These are phyloP conservation scores for Lichtheimia ramosa DNA, from an alignment of 371 early-diverging fungal genomes.

Conservation along the genomic window DNA sequence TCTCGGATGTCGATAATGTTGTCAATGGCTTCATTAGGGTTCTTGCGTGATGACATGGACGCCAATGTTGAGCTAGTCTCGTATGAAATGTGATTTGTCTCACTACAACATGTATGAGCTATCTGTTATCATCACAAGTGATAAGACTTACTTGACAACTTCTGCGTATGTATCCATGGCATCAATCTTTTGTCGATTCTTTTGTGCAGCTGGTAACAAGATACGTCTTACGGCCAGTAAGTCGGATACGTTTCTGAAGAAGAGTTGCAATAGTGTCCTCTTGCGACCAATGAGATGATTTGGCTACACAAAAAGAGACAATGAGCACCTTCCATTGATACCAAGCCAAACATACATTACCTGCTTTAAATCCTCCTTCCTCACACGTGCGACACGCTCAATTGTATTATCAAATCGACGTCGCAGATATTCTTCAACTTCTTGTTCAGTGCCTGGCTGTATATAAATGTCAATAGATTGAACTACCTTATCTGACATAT, in stretches of 20 bases:
- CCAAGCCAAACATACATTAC: constrained; percentile 32
- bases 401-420: constrained; percentile 71
- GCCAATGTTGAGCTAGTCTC: constrained; percentile 17
- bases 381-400: constrained; percentile 60
- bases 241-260: constrained; percentile 82
- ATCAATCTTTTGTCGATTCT: constrained; percentile 69
- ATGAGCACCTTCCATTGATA: background rate
- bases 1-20: constrained; percentile 89
- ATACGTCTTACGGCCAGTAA: constrained; percentile 75
- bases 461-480: background rate
- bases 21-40: constrained; percentile 47
- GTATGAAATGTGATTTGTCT: constrained; percentile 32
- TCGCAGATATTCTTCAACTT: constrained; percentile 87
- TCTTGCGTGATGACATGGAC: constrained; percentile 32
- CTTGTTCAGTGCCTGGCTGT: constrained; percentile 72
- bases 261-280: constrained; percentile 75
- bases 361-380: constrained; percentile 88
- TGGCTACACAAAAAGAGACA: constrained; percentile 47
- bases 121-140: background rate
- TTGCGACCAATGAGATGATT: constrained; percentile 88
- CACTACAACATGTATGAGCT: constrained; percentile 11
- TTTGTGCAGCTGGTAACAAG: constrained; percentile 66
- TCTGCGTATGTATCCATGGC: constrained; percentile 63
- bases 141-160: constrained; percentile 38
- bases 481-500: background rate